Base-by-base conservation (phyloP, 2,329 filamentous ascomycete genomes). In the Fusarium buharicum region DNA sequence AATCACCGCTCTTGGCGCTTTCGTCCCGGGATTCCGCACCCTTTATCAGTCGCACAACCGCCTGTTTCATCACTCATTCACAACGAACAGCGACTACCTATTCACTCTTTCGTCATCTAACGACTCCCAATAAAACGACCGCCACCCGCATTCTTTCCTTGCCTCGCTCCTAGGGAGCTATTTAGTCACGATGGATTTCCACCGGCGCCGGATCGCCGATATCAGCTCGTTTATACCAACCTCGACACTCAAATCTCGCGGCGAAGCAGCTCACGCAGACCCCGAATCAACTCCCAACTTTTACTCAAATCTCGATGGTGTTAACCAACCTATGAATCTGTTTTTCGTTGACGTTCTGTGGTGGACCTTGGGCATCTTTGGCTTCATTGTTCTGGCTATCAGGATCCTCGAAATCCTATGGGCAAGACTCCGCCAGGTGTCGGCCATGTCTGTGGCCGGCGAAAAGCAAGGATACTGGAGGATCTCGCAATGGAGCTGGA, bases 381-480 rank as follows among this genome's bases (percentile, higher is more conserved):
- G 78, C 40, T 69, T 88, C 47, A 62, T 82, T 27, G 78, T 89
- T 41, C 76, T 89, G 33, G 45, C 73, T 17, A 77, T 87, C 59
- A 80, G 86, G 50, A 72, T 88, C 22, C 57, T 79, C 27, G 82
- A 87, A 70, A 79, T 88, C 52, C 70, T 75, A 27, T 84, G 82
- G 80, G 79, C 80, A 41, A 82, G 86, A 65, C 73, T 88, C 27
- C 82, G 87, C 38, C 85, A 86, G 59, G 79, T 89, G 36, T 80
- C 81, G 17, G 81, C 85, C 63, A 87, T 89, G 85, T 79, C 79
- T 4, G 72, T 79, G 18, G 72, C 81, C 0, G 80, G 78, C 12
- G 75, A 80, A 2, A 80, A 80, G 67, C 86, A 89, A 69, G 73
- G 70, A 37, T 90, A 86, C 74, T 90, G 86, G 85, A 84, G 79